Base-by-base conservation (phyloP, 1,139 yeast species). In the Candida sojae region DNA sequence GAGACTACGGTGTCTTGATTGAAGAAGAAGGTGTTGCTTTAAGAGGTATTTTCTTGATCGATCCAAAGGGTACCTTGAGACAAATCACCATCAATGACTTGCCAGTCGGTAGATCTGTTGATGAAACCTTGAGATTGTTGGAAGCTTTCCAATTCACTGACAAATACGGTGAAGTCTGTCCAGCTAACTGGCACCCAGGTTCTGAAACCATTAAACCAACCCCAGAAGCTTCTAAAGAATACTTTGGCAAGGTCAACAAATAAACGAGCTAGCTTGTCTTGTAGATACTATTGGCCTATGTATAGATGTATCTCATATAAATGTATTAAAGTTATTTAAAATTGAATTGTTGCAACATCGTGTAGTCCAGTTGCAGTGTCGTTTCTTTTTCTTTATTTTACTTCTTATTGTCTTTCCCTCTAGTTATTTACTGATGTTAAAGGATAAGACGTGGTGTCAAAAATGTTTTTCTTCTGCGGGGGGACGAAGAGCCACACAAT, bases 131-230 rank as follows among this genome's bases (percentile, higher is more conserved):
- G 70, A 91, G 99, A 87, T 85, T 93, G 71, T 84, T 93, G 59
- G 98, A 93, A 71, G 98, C 97, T 64, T 92, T 93, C 96, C 96
- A 92, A 81, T 91, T 93, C 90, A 87, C 96, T 66, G 97, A 92
- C 75, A 87, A 89, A 82, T 79, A 92, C 83, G 97, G 98, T 77
- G 96, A 93, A 77, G 98, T 93, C 61, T 89, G 96, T 79, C 97
- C 97, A 64, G 97, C 98, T 72, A 92, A 91, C 95, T 93, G 99
- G 98, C 88, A 89, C 63, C 92, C 95, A 77, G 98, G 98, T 79
- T 73, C 90, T 55, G 96, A 88, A 67, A 88, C 97, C 76, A 92
- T 92, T 80, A 86, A 88, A 76, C 93, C 96, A 66, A 87, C 81
- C 63, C 93, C 90, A 62, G 80, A 73, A 48, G 83, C 80, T 63